Evolutionary conservation across 306 rosid genomes (phyloP), one percentile per base, ranked within the genome.

Genomic region (Sindora glabra): DNA sequence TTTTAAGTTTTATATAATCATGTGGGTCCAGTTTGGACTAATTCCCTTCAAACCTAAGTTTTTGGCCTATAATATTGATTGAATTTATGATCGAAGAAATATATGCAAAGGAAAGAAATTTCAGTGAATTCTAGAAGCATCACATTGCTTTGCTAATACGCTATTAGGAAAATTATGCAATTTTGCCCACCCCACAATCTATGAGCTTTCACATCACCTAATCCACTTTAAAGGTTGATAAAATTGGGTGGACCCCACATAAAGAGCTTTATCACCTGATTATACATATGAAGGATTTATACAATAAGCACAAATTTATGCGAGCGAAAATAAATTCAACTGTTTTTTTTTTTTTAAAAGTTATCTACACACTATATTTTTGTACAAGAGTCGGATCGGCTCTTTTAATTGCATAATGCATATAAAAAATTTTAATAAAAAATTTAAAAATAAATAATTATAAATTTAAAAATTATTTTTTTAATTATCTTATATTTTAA

Each of bases 151-250:
- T 56, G 56, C n/a, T 6, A 23, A 3, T 2, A 23, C 48, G 36
- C 54, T 51, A 39, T 46, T 57, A 63, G 27, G 12, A 56, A 72
- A 23, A 44, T 56, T 6, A 56, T 8, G 47, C 33, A 47, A 8
- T 48, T 62, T 63, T 68, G 44, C 33, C 47, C 57, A 72, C 41
- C 68, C 74, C 45, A 74, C 58, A 68, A 51, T 64, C 36, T 56
- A 42, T 42, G 48, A 29, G 37, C 54, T 61, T 34, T 61, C 67
- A 61, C 66, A 41, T 61, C 60, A 60, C 24, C 21, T 21, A 18
- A 66, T 63, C 45, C 45, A 60, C 47, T 48, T 66, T 58, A 47
- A 71, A 51, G 48, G n/a, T n/a, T n/a, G 58, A 61, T 59, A 61
- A 45, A 46, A 46, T 22, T 45, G 21, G 45, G 56, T 71, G 68